phyloP scores from a whole-genome alignment of 2,329 filamentous ascomycete species.

The Pyrenochaeta sp. region DNA sequence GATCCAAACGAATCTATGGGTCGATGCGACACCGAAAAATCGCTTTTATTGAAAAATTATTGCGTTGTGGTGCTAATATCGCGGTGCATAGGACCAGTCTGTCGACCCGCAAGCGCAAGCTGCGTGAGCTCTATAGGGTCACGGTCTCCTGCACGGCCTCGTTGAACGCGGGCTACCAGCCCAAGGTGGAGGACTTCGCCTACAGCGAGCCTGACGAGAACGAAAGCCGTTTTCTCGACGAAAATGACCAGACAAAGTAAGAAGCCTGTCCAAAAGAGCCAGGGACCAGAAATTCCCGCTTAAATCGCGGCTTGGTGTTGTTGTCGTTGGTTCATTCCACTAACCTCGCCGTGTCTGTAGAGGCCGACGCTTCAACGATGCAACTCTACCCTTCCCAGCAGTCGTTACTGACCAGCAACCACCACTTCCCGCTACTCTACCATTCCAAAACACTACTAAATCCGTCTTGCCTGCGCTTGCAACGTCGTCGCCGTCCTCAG shows the following conservation, averaged over 20 bases:
- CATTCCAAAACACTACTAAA: conserved; percentile 33
- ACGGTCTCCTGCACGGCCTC: conserved; percentile 61
- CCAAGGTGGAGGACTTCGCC: conserved; percentile 63
- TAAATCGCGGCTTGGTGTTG: conserved; percentile 9
- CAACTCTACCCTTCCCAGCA: conserved; percentile 57
- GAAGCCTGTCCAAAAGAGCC: conserved; percentile 31
- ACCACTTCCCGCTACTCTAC: conserved; percentile 34
- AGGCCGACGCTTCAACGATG: conserved; percentile 65
- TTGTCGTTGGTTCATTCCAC: conserved; percentile 38
- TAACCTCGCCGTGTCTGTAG: conserved; percentile 50
- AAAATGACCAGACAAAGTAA: conserved; percentile 67
- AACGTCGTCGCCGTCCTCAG: conserved; percentile 34
- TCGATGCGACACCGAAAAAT: conserved; percentile 52
- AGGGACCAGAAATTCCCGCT: background rate
- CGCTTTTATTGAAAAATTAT: conserved; percentile 49
- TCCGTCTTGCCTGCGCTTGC: conserved; percentile 15
- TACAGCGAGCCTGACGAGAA: conserved; percentile 63
- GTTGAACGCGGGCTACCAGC: conserved; percentile 62
- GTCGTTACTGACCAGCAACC: conserved; percentile 35
- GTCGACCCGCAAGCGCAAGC: conserved; percentile 87
- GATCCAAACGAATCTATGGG: conserved; percentile 30
- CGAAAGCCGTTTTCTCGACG: conserved; percentile 64
- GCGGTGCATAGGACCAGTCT: conserved; percentile 59
- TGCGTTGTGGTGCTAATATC: conserved; percentile 50
- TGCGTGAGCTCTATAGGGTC: conserved; percentile 85